Evolutionary conservation across 345 rosid species (phyloP), one percentile per base, ranked within the genome.

Genomic region (Trapa bicornis): DNA sequence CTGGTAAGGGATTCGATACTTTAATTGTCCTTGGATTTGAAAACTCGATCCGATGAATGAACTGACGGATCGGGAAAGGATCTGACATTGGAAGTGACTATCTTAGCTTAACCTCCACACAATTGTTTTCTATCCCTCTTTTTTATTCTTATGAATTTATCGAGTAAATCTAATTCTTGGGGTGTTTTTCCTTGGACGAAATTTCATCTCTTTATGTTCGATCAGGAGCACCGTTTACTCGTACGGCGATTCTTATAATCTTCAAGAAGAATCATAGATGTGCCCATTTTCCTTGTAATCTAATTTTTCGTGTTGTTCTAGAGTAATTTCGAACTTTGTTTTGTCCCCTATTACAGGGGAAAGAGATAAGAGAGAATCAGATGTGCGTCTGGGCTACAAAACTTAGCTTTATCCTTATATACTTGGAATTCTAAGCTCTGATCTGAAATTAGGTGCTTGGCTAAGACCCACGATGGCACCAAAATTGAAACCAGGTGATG

Each of bases 401-500:
- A 17, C 32, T 54, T 54, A 54, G n/a, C 54, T 54, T 54, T 54
- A 3, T 54, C 35, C 29, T 22, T 29, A 17, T 54, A 29, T 54
- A 17, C 4, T 54, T n/a, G 60, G 60, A 29, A 29, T 4, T 54
- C 8, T 54, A n/a, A 29, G 60, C 32, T 54, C 60, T 54, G 60
- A 54, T 54, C 5, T 54, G 60, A 8, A 29, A 4, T 16, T 50
- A n/a, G 11, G 60, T 54, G 3, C 29, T 54, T n/a, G 32, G 35
- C 22, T n/a, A 33, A 54, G 60, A 9, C 42, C 66, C 68, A 64
- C 66, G 38, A 94, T 94, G 99, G 97, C 97, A 8, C 47, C 81
- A 75, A 91, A 91, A 79, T 47, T 80, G 32, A 91, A 62, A 80
- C 80, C 89, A 52, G 83, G 77, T 65, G 99, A 94, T 68, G 81